Conservation (phyloP, 352 stramenopile species). For the Plasmopara viticola region DNA sequence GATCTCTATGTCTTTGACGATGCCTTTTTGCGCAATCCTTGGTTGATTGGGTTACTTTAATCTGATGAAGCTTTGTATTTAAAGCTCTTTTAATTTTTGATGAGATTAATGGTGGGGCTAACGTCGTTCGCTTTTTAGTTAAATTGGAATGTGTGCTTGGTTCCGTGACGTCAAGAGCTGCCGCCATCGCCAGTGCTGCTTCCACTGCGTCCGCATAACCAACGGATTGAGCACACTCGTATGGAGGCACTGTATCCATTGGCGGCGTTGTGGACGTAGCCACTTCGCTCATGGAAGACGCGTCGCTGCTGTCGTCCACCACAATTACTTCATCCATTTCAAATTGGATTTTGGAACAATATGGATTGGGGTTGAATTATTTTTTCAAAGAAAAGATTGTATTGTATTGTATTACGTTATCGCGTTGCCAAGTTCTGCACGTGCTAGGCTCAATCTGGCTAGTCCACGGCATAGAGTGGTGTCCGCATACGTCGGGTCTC, state of each 20-base stretch:
- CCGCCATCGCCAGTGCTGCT: slow-evolving; percentile 25
- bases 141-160: neutral
- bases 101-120: slow-evolving; percentile 11
- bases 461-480: too few relatives aligned
- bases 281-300: slow-evolving; percentile 15
- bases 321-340: slow-evolving; percentile 21
- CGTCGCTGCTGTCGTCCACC: slow-evolving; percentile 26
- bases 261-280: slow-evolving; percentile 3
- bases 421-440: too few relatives aligned
- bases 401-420: too few relatives aligned
- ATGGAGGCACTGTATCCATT: slow-evolving; percentile 1
- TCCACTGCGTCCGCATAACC: slow-evolving; percentile 26
- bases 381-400: too few relatives aligned
- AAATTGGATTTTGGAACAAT: too few relatives aligned
- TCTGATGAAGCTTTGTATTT: slow-evolving; percentile 1
- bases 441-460: too few relatives aligned
- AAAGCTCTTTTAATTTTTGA: slow-evolving; percentile 11
- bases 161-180: slow-evolving; percentile 9
- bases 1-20: neutral
- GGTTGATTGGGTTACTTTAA: slow-evolving; percentile 2
- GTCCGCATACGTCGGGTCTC: too few relatives aligned
- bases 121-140: neutral
- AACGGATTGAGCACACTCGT: slow-evolving; percentile 8
- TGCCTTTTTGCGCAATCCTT: neutral
- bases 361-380: too few relatives aligned